phyloP scores from a whole-genome alignment of 2,329 filamentous ascomycete genomes.

The Arthroderma sp. region DNA sequence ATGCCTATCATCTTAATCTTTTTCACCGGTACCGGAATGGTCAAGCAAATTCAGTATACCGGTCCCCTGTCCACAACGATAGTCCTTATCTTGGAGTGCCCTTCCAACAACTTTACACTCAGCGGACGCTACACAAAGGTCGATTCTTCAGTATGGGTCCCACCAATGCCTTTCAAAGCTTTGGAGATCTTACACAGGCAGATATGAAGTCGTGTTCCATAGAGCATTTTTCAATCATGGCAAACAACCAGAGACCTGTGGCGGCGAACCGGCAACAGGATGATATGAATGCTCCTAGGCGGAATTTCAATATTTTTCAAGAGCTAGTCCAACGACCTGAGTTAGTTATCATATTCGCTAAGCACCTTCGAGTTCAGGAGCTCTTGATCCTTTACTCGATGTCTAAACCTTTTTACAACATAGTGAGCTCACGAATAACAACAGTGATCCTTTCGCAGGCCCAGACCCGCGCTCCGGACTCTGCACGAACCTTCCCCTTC shows the following conservation, averaged over 20 bases:
- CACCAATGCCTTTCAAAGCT: slow-evolving; percentile 7
- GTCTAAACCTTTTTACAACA: slow-evolving; percentile 48
- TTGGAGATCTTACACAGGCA: slow-evolving; percentile 6
- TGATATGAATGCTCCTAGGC: background rate
- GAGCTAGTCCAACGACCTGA: slow-evolving; percentile 24
- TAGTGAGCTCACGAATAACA: slow-evolving; percentile 47
- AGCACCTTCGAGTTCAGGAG: slow-evolving; percentile 41
- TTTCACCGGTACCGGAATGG: too few species aligned
- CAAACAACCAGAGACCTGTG: background rate
- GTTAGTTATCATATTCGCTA: slow-evolving; percentile 42
- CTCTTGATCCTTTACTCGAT: slow-evolving; percentile 53
- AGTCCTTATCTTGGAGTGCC: too few species aligned
- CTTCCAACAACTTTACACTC: background rate
- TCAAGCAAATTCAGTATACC: too few species aligned
- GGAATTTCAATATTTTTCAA: slow-evolving; percentile 8
- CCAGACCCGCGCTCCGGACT: slow-evolving; percentile 39
- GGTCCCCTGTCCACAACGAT: too few species aligned
- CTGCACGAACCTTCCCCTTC: slow-evolving; percentile 48
- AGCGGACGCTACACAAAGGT: slow-evolving; percentile 2
- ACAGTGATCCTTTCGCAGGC: slow-evolving; percentile 47
- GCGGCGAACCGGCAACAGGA: background rate
- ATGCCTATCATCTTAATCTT: too few species aligned
- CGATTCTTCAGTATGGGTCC: slow-evolving; percentile 4
- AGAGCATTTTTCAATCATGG: slow-evolving; percentile 6
- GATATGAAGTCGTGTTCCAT: slow-evolving; percentile 6